Conservation (phyloP, 208 protist genomes). For the Crithidia bombi region DNA sequence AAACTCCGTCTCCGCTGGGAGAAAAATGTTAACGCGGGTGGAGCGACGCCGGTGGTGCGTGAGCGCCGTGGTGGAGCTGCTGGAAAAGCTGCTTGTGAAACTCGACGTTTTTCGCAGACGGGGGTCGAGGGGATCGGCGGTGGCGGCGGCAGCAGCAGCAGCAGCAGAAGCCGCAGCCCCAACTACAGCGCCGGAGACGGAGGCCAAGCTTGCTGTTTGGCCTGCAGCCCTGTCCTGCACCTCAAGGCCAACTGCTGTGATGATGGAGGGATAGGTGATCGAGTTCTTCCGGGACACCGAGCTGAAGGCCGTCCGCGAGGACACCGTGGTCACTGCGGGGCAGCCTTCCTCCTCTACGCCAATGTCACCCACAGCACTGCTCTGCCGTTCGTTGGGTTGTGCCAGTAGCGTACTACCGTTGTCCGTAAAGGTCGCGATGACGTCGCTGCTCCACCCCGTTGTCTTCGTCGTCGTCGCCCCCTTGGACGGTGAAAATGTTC, state of each 20-base stretch:
- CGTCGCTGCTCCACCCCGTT: background rate
- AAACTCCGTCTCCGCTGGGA: background rate
- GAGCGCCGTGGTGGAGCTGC: background rate
- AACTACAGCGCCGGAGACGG: background rate
- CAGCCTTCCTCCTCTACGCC: background rate
- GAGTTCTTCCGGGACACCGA: background rate
- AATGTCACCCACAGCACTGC: background rate
- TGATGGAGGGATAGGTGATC: background rate
- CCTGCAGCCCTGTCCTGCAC: background rate
- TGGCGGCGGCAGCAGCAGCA: background rate
- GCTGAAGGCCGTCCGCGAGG: constrained; percentile 3
- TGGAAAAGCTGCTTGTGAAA: background rate
- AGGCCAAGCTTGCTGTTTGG: background rate
- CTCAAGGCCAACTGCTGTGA: background rate
- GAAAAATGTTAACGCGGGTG: background rate
- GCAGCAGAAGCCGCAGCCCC: background rate
- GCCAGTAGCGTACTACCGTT: background rate
- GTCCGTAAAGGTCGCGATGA: background rate
- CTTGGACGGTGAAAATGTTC: background rate
- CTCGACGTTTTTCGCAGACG: background rate
- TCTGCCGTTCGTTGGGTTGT: background rate
- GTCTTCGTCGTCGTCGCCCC: background rate
- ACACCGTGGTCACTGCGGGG: background rate
- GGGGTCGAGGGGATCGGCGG: background rate
- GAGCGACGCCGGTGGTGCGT: background rate